Evolutionary conservation across 2,329 filamentous ascomycete species (phyloP).

Genomic region (Aspergillus glaucus): DNA sequence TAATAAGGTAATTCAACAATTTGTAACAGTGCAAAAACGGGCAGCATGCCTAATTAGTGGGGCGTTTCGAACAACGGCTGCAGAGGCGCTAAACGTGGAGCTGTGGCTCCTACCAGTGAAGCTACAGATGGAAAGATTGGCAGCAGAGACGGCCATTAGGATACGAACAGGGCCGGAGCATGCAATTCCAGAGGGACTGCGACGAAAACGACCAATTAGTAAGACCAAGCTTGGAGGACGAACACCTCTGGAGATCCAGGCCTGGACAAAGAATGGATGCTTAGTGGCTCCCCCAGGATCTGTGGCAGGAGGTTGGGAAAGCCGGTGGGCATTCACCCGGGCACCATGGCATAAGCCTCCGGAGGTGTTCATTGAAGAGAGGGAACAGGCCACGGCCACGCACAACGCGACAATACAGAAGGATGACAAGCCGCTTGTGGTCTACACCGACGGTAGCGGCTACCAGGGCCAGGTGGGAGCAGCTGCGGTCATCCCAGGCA

Average conservation of each 20-base stretch:
- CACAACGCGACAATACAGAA: slow-evolving; percentile 10
- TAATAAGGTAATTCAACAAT: neutral
- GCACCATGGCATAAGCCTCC: neutral
- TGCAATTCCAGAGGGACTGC: too few species aligned
- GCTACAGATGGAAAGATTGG: neutral
- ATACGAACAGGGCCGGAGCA: neutral
- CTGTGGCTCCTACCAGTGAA: neutral
- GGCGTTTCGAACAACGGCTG: slow-evolving; percentile 1
- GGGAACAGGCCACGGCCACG: neutral
- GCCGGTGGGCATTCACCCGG: neutral
- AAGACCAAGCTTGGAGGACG: neutral
- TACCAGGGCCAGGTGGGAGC: neutral
- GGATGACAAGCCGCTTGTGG: slow-evolving; percentile 1
- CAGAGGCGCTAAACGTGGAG: neutral
- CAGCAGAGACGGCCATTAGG: neutral
- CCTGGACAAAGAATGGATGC: neutral
- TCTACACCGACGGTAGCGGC: neutral
- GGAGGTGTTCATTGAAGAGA: neutral
- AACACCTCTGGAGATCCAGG: neutral
- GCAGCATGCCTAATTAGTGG: neutral
- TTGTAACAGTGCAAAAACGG: neutral
- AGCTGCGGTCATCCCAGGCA: too few species aligned
- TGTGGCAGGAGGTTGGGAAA: neutral
- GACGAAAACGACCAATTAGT: neutral
- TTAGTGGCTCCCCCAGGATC: neutral